A percentile compares a stretch with the other conserved stretches of the same genome.
These are phyloP conservation scores for Myxozyma udenii DNA, from an alignment of 805 yeast species.

Conservation along the genomic window DNA sequence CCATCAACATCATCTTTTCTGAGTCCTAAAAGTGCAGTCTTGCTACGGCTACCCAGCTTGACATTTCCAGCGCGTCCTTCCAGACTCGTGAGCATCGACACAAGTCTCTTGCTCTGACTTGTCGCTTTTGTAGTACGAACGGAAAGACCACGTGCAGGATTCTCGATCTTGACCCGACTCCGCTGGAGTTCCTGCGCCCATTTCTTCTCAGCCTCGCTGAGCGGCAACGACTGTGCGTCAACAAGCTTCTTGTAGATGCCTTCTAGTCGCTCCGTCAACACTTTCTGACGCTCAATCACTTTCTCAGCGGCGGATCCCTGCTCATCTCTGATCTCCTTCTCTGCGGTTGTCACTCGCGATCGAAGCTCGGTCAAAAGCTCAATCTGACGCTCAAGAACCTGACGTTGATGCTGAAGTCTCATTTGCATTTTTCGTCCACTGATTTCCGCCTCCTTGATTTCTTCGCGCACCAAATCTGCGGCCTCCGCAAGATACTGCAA, in stretches of 20 bases:
- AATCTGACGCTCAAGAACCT: conserved; percentile 46
- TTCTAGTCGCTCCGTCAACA: conserved; percentile 38
- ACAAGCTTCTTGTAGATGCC: conserved; percentile 36
- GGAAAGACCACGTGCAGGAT: neutral
- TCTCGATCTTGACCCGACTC: conserved; percentile 36
- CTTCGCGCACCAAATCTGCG: conserved; percentile 29
- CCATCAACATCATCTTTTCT: conserved; percentile 5
- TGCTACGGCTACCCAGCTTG: neutral
- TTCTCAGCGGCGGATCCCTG: conserved; percentile 2
- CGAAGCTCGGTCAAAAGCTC: conserved; percentile 32
- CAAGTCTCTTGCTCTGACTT: conserved; percentile 10
- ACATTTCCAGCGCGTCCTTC: neutral
- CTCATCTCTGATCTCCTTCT: neutral
- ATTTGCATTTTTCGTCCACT: conserved; percentile 41
- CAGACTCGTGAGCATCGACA: conserved; percentile 3
- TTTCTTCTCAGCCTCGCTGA: conserved; percentile 44
- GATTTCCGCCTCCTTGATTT: conserved; percentile 36
- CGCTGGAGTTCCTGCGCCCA: conserved; percentile 48
- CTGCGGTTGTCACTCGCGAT: neutral
- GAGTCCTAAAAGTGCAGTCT: conserved; percentile 3
- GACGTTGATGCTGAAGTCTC: conserved; percentile 42
- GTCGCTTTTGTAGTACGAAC: conserved; percentile 2
- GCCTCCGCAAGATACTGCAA: conserved; percentile 32
- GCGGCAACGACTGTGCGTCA: conserved; percentile 36
- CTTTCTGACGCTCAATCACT: conserved; percentile 38